A percentile compares a stretch with the other conserved stretches of the same genome.
phyloP scores from a whole-genome alignment of 2,329 filamentous ascomycete species.

The Cercospora sp. region DNA sequence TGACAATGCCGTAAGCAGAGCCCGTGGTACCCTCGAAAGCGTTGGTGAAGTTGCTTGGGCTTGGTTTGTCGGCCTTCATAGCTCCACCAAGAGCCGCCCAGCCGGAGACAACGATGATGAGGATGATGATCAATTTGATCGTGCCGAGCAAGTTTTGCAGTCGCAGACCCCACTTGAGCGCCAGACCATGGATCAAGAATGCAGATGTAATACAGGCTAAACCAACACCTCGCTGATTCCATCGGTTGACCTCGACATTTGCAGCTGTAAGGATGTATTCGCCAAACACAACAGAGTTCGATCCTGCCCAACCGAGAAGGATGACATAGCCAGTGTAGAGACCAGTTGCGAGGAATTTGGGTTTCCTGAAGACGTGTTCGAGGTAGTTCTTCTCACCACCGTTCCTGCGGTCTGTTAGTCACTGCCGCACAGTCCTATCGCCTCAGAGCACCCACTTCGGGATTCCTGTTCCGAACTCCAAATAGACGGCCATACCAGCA shows the following conservation, averaged over 20 bases:
- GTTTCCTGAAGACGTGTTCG: constrained; percentile 52
- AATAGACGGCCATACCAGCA: constrained; percentile 63
- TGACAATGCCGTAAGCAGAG: constrained; percentile 67
- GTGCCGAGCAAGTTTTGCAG: constrained; percentile 66
- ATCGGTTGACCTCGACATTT: constrained; percentile 60
- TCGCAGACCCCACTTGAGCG: constrained; percentile 65
- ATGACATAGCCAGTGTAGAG: constrained; percentile 63
- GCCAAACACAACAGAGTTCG: constrained; percentile 68
- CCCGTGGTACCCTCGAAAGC: constrained; percentile 67
- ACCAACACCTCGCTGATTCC: constrained; percentile 67
- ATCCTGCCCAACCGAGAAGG: constrained; percentile 63
- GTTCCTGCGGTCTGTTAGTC: constrained; percentile 44
- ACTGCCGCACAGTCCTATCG: neutral
- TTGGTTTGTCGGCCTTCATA: constrained; percentile 55
- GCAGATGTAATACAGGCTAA: constrained; percentile 66
- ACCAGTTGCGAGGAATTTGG: constrained; percentile 61
- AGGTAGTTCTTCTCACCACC: constrained; percentile 58
- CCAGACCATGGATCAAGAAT: constrained; percentile 64
- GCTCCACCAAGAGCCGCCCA: constrained; percentile 62
- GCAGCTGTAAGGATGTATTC: constrained; percentile 69
- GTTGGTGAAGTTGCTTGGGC: constrained; percentile 61
- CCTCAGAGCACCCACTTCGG: constrained; percentile 38
- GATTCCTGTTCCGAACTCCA: constrained; percentile 66
- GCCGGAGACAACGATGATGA: constrained; percentile 62
- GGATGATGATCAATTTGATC: constrained; percentile 65